Conservation (phyloP, 176 grass and related monocot genomes). For the Elymus sibiricus region DNA sequence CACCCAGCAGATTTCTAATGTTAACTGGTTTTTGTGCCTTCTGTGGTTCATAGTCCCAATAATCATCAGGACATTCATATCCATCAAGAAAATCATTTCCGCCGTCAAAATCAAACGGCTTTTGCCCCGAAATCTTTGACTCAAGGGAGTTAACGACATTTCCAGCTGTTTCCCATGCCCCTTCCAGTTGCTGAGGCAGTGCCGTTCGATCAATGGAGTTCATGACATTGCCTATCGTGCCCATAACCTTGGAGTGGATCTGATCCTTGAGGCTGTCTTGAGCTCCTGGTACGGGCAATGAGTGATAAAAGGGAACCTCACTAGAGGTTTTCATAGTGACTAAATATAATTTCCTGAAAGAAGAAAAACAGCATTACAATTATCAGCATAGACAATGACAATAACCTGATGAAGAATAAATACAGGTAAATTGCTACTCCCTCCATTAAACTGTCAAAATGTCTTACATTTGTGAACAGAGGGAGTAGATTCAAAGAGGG, state of each 20-base stretch:
- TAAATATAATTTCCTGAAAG: slow-evolving; percentile 34
- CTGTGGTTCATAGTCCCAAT: slow-evolving; percentile 6
- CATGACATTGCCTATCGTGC: slow-evolving; percentile 14
- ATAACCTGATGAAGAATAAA: not conserved
- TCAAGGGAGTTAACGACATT: slow-evolving; percentile 32
- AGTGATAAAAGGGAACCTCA: slow-evolving; percentile 39
- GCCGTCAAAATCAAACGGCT: slow-evolving; percentile 7
- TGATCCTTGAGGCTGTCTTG: slow-evolving; percentile 24
- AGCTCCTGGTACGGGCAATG: slow-evolving; percentile 38
- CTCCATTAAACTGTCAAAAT: too few species aligned
- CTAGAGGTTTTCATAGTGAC: slow-evolving; percentile 27
- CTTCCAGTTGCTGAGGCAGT: slow-evolving; percentile 24
- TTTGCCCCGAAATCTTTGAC: slow-evolving; percentile 27
- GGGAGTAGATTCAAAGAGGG: too few species aligned
- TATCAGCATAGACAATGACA: not conserved
- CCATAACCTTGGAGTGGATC: slow-evolving; percentile 40
- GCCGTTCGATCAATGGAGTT: slow-evolving; percentile 34
- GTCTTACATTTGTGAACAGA: too few species aligned
- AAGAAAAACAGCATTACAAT: not conserved
- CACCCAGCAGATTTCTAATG: slow-evolving; percentile 53
- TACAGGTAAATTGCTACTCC: not conserved
- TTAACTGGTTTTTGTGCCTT: slow-evolving; percentile 52
- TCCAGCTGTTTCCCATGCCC: slow-evolving; percentile 21
- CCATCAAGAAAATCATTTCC: slow-evolving; percentile 34
- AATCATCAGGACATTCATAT: slow-evolving; percentile 30